Percentiles rank a stretch among this genome's conserved stretches.
Conservation (phyloP, 164 flowering plant genomes). For the Vitis labrusca region DNA sequence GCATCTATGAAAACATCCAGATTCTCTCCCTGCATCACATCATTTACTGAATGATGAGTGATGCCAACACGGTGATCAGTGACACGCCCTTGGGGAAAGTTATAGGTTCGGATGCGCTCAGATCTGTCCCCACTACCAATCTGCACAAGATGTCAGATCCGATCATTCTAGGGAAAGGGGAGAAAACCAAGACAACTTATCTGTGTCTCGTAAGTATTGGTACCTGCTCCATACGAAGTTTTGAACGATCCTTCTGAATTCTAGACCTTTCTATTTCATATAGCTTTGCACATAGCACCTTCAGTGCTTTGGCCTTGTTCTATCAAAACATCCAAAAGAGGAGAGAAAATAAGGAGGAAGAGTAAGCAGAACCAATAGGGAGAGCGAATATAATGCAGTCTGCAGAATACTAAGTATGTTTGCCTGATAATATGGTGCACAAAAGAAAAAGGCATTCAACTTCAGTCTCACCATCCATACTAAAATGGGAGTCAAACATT, state of each 20-base stretch:
- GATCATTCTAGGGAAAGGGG: neutral
- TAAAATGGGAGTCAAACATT: too few relatives aligned
- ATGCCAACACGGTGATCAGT: constrained; percentile 95
- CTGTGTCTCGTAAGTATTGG: neutral
- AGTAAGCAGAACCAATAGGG: neutral
- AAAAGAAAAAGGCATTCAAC: neutral
- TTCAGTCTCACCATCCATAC: too few relatives aligned
- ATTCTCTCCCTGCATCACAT: constrained; percentile 79
- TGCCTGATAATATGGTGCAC: neutral
- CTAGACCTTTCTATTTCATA: constrained; percentile 85
- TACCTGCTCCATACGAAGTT: constrained; percentile 91
- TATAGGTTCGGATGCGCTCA: constrained; percentile 92
- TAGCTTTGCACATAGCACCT: constrained; percentile 81
- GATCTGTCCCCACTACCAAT: constrained; percentile 99
- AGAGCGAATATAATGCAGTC: neutral
- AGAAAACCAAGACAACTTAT: neutral
- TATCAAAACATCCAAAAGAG: constrained; percentile 17
- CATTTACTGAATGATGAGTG: constrained; percentile 73
- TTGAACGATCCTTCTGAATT: constrained; percentile 60
- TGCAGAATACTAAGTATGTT: neutral
- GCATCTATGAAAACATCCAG: constrained; percentile 80
- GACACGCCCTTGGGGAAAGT: constrained; percentile 97
- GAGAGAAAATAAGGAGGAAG: neutral
- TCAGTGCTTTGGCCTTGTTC: constrained; percentile 96
- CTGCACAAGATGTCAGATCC: constrained; percentile 34